Base-by-base conservation (phyloP, 176 grass and related monocot genomes). In the Musa acuminata region DNA sequence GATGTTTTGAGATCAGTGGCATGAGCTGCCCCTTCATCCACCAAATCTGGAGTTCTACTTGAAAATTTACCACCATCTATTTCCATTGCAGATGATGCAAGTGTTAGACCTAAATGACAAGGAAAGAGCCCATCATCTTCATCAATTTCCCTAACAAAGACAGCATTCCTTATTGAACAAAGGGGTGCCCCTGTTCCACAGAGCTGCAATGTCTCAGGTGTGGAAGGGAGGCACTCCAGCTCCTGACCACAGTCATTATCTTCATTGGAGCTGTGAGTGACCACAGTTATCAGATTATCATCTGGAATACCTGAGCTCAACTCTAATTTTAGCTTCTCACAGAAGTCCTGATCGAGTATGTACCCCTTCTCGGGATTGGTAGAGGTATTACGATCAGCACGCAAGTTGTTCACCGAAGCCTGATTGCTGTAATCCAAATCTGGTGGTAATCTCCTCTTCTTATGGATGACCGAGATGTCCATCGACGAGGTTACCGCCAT, bases 281-380 rank as follows among this genome's bases (percentile, higher is more conserved):
- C 73, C 1, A 80, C 29, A 35, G 29, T 65, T 14, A 88, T 62
- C 50, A 82, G 73, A 75, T 82, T 81, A 62, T 51, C 71, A 80
- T 80, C 84, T 14, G 80, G 49, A 84, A 82, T 79, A 25, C 80
- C 51, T 6, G 90, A 78, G 82, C 90, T 89, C 22, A 99, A 83
- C 53, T 84, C 95, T 72, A 94, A 70, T 79, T 87, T 87, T 69
- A 99, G 82, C 78, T 99, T 99, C 75, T 91, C 95, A 62, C 85
- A 91, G 80, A 96, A 96, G 62, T 88, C 75, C 43, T 77, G 75
- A 70, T 87, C 80, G 27, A 86, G 74, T 81, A 85, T 74, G 64
- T 92, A 86, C 51, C 84, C 80, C 20, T 55, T 82, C 13, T 92
- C 94, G 70, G 89, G 84, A 75, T 78, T 96, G 21, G 80, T 83